Evolutionary conservation across 805 yeast species (phyloP).

Genomic region (Pichia exigua): DNA sequence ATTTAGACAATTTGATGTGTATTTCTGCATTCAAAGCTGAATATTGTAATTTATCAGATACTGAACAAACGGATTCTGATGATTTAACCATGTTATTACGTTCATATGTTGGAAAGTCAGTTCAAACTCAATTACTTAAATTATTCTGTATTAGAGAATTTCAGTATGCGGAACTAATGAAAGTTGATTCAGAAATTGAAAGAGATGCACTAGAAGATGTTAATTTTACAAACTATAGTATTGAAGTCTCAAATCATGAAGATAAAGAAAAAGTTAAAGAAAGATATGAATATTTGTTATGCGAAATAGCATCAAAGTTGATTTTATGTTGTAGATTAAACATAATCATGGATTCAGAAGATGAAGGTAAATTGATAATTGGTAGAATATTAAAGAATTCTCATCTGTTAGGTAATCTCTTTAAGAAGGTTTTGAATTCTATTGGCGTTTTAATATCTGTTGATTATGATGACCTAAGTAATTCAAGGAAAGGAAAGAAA

Average conservation of each 20-base stretch:
- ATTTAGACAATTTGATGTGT: constrained; percentile 1
- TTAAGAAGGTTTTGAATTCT: constrained; percentile 4
- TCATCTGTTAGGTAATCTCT: constrained; percentile 18
- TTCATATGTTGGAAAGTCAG: not conserved
- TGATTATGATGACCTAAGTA: not conserved
- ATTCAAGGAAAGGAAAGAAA: not conserved
- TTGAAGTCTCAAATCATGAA: constrained; percentile 1
- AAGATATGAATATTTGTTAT: constrained; percentile 12
- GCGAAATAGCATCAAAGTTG: constrained; percentile 20
- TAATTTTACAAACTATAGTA: constrained; percentile 16
- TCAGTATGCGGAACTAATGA: constrained; percentile 31
- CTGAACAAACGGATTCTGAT: constrained; percentile 1
- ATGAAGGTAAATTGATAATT: constrained; percentile 6
- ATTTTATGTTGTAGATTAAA: constrained; percentile 10
- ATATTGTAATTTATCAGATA: not conserved
- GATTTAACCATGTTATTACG: not conserved
- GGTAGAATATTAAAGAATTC: constrained; percentile 20
- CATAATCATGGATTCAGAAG: not conserved
- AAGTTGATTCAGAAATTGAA: constrained; percentile 32
- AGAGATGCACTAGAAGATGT: constrained; percentile 45
- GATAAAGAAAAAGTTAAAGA: constrained; percentile 15
- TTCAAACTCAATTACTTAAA: constrained; percentile 28
- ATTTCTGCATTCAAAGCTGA: constrained; percentile 9
- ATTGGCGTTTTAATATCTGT: constrained; percentile 1
- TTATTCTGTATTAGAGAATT: constrained; percentile 45